A percentile compares a stretch with the other conserved stretches of the same genome.
These are phyloP conservation scores for Physcomitrellopsis africana DNA, from an alignment of 225 moss, liverwort and hornwort genomes.

Conservation along the genomic window DNA sequence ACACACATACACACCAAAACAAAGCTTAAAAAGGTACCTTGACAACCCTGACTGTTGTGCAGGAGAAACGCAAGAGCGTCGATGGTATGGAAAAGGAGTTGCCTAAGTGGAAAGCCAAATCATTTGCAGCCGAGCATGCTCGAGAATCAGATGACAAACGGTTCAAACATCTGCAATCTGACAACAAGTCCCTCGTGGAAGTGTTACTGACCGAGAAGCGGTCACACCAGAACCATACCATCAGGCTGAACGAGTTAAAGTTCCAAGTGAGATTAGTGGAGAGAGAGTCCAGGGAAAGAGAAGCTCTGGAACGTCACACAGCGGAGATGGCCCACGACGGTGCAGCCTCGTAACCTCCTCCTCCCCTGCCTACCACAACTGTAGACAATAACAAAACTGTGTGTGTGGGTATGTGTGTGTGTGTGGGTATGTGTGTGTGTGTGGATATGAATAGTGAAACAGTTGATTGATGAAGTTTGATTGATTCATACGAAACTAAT, in stretches of 20 bases:
- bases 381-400: too few species aligned
- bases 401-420: too few species aligned
- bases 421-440: too few species aligned
- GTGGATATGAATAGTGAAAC: too few species aligned
- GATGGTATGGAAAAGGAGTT: background rate
- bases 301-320: background rate
- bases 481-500: too few species aligned
- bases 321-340: too few species aligned
- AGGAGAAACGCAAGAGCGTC: conserved; percentile 2
- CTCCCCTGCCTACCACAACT: too few species aligned
- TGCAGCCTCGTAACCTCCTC: too few species aligned
- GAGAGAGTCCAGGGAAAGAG: conserved; percentile 20
- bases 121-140: conserved; percentile 12
- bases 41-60: background rate
- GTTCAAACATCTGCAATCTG: conserved; percentile 6
- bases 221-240: background rate
- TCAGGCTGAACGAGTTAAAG: background rate
- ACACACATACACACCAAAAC: background rate
- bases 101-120: conserved; percentile 13
- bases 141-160: background rate
- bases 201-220: conserved; percentile 21
- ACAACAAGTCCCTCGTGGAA: conserved; percentile 21
- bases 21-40: background rate
- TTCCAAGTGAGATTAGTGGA: conserved; percentile 14
- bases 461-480: too few species aligned